phyloP scores from a whole-genome alignment of 2,329 filamentous ascomycete species.

The Alternaria viburni region DNA sequence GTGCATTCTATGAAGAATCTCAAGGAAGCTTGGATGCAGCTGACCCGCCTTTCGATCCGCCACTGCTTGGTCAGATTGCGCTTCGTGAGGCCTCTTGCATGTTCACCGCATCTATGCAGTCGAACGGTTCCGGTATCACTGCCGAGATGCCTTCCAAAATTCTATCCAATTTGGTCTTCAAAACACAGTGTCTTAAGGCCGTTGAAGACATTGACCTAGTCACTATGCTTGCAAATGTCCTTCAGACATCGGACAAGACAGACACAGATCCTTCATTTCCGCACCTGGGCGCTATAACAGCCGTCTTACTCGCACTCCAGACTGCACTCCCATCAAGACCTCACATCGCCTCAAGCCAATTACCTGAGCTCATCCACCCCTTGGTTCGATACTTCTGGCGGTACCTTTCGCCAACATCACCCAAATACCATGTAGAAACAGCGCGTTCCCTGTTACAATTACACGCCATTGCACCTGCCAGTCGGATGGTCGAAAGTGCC shows the following conservation, averaged over 20 bases:
- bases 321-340: conserved; percentile 28
- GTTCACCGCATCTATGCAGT: conserved; percentile 31
- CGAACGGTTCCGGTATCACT: conserved; percentile 9
- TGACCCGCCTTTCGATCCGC: conserved; percentile 35
- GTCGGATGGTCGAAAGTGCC: conserved; percentile 80
- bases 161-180: conserved; percentile 43
- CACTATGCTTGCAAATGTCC: conserved; percentile 30
- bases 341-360: conserved; percentile 49
- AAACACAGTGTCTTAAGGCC: conserved; percentile 31
- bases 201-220: conserved; percentile 37
- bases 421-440: conserved; percentile 94
- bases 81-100: conserved; percentile 40
- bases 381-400: conserved; percentile 78
- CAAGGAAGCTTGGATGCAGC: conserved; percentile 44
- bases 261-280: conserved; percentile 28
- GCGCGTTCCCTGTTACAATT: conserved; percentile 86
- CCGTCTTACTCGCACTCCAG: conserved; percentile 44
- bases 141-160: conserved; percentile 42
- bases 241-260: conserved; percentile 11
- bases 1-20: conserved; percentile 44
- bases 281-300: conserved; percentile 40
- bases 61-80: conserved; percentile 34
- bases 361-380: conserved; percentile 69
- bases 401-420: conserved; percentile 79
- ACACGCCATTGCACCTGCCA: conserved; percentile 72